Evolutionary conservation across 352 stramenopile genomes (phyloP).

Genomic region (Globisporangium splendens): DNA sequence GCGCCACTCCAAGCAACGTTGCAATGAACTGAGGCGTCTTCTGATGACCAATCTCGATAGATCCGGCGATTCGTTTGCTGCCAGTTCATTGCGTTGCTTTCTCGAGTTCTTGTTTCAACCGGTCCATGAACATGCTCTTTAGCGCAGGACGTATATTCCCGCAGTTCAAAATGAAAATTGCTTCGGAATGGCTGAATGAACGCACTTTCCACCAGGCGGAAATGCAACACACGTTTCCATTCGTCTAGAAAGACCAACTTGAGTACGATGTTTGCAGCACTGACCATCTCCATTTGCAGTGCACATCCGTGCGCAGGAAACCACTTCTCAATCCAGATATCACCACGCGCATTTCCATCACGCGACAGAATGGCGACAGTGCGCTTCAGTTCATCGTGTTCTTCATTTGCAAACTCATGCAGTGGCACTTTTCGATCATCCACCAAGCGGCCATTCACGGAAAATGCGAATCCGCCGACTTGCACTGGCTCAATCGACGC

Average conservation of each 20-base stretch:
- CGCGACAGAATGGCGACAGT: background rate
- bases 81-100: constrained; percentile 24
- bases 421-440: constrained; percentile 20
- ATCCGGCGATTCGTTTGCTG: constrained; percentile 23
- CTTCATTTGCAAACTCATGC: constrained; percentile 19
- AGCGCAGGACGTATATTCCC: constrained; percentile 18
- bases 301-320: constrained; percentile 1
- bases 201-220: constrained; percentile 16
- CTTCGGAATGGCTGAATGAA: constrained; percentile 36
- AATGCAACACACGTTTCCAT: constrained; percentile 39
- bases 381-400: constrained; percentile 22
- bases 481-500: constrained; percentile 11
- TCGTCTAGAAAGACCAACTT: constrained; percentile 38
- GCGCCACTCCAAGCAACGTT: constrained; percentile 17
- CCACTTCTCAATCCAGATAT: constrained; percentile 6
- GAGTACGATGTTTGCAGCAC: constrained; percentile 18
- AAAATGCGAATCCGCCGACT: constrained; percentile 10
- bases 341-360: background rate
- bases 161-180: constrained; percentile 25
- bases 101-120: constrained; percentile 18
- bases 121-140: constrained; percentile 9
- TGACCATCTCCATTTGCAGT: constrained; percentile 26
- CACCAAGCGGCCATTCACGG: background rate
- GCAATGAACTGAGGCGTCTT: constrained; percentile 57
- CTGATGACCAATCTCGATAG: constrained; percentile 29